Evolutionary conservation across 192 early-diverging fungal species (phyloP).

Genomic region (Coemansia sp.): DNA sequence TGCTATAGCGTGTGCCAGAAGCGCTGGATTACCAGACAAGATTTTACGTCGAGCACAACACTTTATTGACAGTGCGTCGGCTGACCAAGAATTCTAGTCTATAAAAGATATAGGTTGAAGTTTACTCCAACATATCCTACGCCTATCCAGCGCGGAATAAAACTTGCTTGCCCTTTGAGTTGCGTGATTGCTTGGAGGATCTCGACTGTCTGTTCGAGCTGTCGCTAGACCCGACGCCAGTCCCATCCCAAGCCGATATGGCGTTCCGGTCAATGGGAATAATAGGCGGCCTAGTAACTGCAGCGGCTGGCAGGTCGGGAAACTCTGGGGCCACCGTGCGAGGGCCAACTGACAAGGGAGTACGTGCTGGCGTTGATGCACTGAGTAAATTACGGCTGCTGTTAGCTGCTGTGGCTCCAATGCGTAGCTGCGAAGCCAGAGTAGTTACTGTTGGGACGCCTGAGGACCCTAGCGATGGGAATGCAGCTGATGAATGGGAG

Average conservation of each 20-base stretch:
- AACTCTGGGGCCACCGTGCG: slow-evolving; percentile 21
- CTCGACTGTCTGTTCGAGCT: slow-evolving; percentile 9
- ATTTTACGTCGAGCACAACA: slow-evolving; percentile 19
- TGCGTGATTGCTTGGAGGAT: slow-evolving; percentile 20
- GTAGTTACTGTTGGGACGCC: slow-evolving; percentile 10
- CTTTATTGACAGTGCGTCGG: slow-evolving; percentile 1
- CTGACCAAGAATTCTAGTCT: background rate
- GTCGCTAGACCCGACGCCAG: slow-evolving; percentile 1
- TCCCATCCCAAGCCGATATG: slow-evolving; percentile 34
- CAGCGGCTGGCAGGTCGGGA: slow-evolving; percentile 31
- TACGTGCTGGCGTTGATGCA: background rate
- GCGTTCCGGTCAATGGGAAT: slow-evolving; percentile 34
- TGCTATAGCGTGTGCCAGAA: slow-evolving; percentile 27
- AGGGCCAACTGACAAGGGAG: background rate
- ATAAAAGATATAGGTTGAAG: no score
- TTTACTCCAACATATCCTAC: background rate
- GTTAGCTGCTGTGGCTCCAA: background rate
- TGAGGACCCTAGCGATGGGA: slow-evolving; percentile 31
- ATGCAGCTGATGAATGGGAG: slow-evolving; percentile 12
- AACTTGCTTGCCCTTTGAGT: slow-evolving; percentile 37
- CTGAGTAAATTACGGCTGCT: background rate
- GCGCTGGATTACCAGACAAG: slow-evolving; percentile 27
- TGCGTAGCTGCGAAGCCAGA: slow-evolving; percentile 14
- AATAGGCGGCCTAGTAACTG: slow-evolving; percentile 17
- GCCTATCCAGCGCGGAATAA: slow-evolving; percentile 22